These are phyloP conservation scores for Cornus florida DNA, from an alignment of 148 eudicot genomes.

Conservation along the genomic window DNA sequence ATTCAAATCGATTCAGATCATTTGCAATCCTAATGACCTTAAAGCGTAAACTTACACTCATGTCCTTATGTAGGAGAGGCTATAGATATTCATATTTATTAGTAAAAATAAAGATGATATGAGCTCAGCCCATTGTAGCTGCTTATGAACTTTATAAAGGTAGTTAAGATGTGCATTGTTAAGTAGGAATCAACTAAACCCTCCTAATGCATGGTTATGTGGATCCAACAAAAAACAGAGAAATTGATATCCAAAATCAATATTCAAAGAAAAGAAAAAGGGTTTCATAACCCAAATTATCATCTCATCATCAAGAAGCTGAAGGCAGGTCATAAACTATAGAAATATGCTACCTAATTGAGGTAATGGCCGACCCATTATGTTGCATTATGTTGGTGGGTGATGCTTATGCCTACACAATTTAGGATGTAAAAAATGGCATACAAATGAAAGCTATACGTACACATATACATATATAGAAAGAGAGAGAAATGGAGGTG, in stretches of 20 bases:
- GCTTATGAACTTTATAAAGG: neutral
- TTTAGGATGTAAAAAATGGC: slow-evolving; percentile 11
- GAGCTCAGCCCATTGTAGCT: neutral
- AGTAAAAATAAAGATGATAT: slow-evolving; percentile 20
- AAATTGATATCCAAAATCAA: neutral
- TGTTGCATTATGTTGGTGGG: slow-evolving; percentile 54
- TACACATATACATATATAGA: neutral
- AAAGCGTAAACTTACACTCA: too few relatives aligned
- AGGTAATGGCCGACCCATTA: slow-evolving; percentile 39
- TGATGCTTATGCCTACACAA: slow-evolving; percentile 26
- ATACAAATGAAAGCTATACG: neutral
- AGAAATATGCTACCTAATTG: slow-evolving; percentile 28
- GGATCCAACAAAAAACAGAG: slow-evolving; percentile 9
- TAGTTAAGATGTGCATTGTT: slow-evolving; percentile 22
- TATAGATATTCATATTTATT: neutral
- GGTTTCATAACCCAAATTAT: neutral
- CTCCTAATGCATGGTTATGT: slow-evolving; percentile 14
- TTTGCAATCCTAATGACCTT: too few relatives aligned
- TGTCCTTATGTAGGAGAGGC: neutral
- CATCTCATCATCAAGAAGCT: slow-evolving; percentile 10
- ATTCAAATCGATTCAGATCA: too few relatives aligned
- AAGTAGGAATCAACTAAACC: slow-evolving; percentile 17
- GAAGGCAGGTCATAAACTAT: slow-evolving; percentile 23
- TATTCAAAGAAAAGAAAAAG: neutral
- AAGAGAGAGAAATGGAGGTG: too few relatives aligned